A percentile compares a stretch with the other conserved stretches of the same genome.
Evolutionary conservation across 2,329 filamentous ascomycete genomes (phyloP).

Genomic region (Nigrospora oryzae): DNA sequence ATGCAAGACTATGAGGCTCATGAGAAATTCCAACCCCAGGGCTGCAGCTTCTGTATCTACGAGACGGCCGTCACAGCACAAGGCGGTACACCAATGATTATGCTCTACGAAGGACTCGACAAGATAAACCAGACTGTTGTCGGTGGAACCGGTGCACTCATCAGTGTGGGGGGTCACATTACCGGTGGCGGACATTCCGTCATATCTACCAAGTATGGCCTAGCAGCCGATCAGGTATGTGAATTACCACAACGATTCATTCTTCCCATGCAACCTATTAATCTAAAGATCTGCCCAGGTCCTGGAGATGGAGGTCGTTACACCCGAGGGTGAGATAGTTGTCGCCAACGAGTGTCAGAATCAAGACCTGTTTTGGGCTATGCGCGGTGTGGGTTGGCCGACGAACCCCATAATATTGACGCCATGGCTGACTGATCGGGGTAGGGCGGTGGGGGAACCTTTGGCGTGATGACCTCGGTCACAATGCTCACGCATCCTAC

Average conservation of each 20-base stretch:
- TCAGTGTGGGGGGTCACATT: constrained; percentile 32
- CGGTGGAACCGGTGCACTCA: constrained; percentile 39
- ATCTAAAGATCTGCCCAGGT: neutral
- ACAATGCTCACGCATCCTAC: constrained; percentile 21
- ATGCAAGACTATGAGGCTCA: constrained; percentile 19
- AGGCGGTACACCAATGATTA: constrained; percentile 40
- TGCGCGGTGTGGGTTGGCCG: constrained; percentile 24
- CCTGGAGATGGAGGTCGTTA: constrained; percentile 33
- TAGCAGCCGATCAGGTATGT: constrained; percentile 34
- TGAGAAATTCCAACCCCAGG: constrained; percentile 13
- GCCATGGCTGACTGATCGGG: neutral
- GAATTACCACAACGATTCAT: too few relatives aligned
- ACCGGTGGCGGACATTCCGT: constrained; percentile 43
- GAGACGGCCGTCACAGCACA: constrained; percentile 45
- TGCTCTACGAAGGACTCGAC: constrained; percentile 40
- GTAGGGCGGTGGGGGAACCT: constrained; percentile 24
- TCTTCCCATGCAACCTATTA: too few relatives aligned
- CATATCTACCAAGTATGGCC: constrained; percentile 33
- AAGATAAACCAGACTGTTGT: constrained; percentile 36
- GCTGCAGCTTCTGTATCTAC: neutral
- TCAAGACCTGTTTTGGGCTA: constrained; percentile 36
- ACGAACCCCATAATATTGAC: neutral
- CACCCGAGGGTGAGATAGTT: constrained; percentile 29
- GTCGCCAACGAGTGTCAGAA: constrained; percentile 28
- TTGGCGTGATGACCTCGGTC: constrained; percentile 27